Evolutionary conservation across 345 rosid genomes (phyloP), one percentile per base, ranked within the genome.

Genomic region (Citrus australasica): DNA sequence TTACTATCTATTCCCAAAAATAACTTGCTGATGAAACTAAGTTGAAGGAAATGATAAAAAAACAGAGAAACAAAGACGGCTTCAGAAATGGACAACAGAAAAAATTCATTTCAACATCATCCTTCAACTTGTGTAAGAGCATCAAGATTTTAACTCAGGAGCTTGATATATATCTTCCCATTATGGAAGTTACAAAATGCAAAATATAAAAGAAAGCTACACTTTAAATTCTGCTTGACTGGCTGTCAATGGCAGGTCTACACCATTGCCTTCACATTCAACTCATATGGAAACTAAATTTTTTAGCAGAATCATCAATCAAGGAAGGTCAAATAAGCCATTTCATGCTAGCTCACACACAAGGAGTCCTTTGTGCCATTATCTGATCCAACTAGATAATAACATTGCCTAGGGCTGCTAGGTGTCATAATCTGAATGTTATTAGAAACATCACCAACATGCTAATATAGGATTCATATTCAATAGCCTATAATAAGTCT

Each of bases 111-210:
- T 8, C n/a, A 28, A 27, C 30, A 17, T 17, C 38, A 70, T 7
- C 22, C 74, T 48, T 51, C 33, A 24, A 17, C 74, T 53, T 28
- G 30, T 38, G 30, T 27, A 17, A 25, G 59, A 48, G 37, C 53
- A 37, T 53, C 62, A 33, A 33, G 19, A 33, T 55, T 10, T 32
- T 32, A 55, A 56, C 63, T 32, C 42, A 56, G 14, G 14, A 71
- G 19, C 37, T 30, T 25, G n/a, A 71, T 71, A 28, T 32, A 71
- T 71, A 28, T 53, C 75, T 10, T 71, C 75, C 64, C 75, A 48
- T 30, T 71, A 3, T 32, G 9, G 27, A 24, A 7, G 27, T 27
- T 46, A 63, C n/a, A 6, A 63, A 30, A 61, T 61, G 65, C 13
- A 27, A 61, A n/a, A n/a, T 25, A 30, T 17, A 6, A 30, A 65